Evolutionary conservation across 306 rosid species (phyloP).

Genomic region (Canavalia ensiformis): DNA sequence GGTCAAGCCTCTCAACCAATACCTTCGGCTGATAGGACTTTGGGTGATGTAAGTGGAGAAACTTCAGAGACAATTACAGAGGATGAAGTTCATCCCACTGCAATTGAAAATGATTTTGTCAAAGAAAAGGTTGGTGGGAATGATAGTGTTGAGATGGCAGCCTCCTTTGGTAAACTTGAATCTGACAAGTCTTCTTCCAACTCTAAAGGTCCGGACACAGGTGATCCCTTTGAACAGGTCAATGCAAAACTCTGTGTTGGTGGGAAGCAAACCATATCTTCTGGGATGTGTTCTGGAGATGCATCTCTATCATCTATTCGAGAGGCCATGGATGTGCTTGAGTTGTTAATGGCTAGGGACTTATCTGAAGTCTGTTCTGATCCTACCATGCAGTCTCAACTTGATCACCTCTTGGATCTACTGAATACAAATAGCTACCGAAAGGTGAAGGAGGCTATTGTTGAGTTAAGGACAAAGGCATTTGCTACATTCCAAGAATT

Average conservation of each 20-base stretch:
- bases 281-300: neutral
- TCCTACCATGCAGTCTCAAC: neutral
- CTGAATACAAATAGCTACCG: conserved; percentile 24
- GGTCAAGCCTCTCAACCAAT: no score
- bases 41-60: neutral
- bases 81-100: neutral
- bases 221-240: neutral
- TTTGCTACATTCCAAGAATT: neutral
- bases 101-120: neutral
- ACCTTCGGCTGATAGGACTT: neutral
- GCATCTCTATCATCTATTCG: neutral
- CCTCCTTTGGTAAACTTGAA: neutral
- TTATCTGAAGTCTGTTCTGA: conserved; percentile 35
- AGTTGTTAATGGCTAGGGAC: conserved; percentile 24
- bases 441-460: neutral
- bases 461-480: neutral
- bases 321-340: neutral
- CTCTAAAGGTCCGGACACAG: conserved; percentile 1
- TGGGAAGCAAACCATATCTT: neutral
- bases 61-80: neutral
- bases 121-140: neutral
- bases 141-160: neutral
- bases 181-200: neutral
- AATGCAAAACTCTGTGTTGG: neutral
- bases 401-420: neutral